Conservation (phyloP, 2,329 filamentous ascomycete genomes). For the Aspergillus novoparasiticus region DNA sequence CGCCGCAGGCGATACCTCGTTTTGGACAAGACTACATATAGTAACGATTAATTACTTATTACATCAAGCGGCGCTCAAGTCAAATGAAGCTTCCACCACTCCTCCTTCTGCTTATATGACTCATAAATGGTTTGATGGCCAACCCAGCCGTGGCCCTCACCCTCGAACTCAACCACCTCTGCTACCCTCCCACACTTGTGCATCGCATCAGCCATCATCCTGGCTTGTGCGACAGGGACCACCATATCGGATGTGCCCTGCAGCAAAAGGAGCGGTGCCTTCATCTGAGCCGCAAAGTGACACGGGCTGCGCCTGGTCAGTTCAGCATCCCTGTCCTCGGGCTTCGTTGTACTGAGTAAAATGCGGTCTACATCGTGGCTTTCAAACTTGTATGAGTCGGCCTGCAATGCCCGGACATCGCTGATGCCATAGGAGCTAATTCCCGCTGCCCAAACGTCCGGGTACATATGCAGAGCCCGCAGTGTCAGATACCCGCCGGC, state of each 20-base stretch:
- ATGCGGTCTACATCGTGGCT: conserved; percentile 54
- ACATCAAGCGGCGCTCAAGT: background rate
- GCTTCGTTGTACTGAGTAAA: conserved; percentile 40
- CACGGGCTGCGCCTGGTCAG: conserved; percentile 54
- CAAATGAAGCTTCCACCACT: conserved; percentile 9
- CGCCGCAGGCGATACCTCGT: too few species aligned
- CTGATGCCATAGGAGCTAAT: conserved; percentile 56
- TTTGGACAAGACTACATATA: too few species aligned
- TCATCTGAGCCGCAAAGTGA: conserved; percentile 52
- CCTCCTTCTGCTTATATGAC: conserved; percentile 15
- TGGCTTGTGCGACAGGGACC: conserved; percentile 60
- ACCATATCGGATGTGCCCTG: conserved; percentile 60
- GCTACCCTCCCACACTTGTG: conserved; percentile 47
- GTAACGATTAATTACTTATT: too few species aligned
- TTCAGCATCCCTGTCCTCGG: conserved; percentile 45
- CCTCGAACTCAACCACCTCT: conserved; percentile 51
- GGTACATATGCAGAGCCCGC: conserved; percentile 51
- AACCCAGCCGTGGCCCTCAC: conserved; percentile 54
- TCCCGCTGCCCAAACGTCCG: conserved; percentile 52
- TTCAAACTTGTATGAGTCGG: conserved; percentile 60
- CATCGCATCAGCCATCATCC: conserved; percentile 54
- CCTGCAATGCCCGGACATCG: conserved; percentile 51
- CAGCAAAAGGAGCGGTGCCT: conserved; percentile 57
- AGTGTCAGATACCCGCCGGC: conserved; percentile 60
- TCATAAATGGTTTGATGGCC: conserved; percentile 23